Evolutionary conservation across 768 basidiomycete species (phyloP), one percentile per base, ranked within the genome.

Genomic region (Tulasnella calospora): DNA sequence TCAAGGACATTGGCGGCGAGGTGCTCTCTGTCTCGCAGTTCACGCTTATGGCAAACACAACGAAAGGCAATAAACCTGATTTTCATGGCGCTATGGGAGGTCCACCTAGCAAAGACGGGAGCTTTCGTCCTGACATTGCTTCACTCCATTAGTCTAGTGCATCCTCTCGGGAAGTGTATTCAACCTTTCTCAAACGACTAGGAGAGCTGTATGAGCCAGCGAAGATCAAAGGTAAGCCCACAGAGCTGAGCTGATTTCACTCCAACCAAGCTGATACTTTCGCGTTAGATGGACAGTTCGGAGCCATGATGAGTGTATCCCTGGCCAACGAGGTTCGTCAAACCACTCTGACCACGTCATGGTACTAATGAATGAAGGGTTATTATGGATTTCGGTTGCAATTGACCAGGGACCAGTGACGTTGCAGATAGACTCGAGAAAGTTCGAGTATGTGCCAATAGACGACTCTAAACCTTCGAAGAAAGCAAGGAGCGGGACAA

Each of bases 11-110:
- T 33, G 89, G 89, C 33, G 96, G 95, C 67, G 95, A 97, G 74
- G 88, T 99, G 17, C 89, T 99, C 5, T 98, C 96, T 81, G 95
- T 96, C 21, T 96, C 96, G 0, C 97, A 99, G 81, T 97, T 98
- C 83, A 96, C 96, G 1, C 87, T 99, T 36, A 84, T 96, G 82
- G 93, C 95, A 33, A 92, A 92, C 79, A 95, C 94, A 23, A 87
- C 88, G 74, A 98, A 98, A 84, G 95, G 95, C 36, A 93, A 87
- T 83, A 95, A 96, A 82, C 93, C 93, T 19, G 95, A 98, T 84
- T 98, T 98, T 81, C 96, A 96, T 84, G 89, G 89, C 27, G 93
- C 96, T 8, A 98, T 98, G 95, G 95, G 95, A 77, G 27, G 89
- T 35, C 72, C 33, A 61, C 23, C 5, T 35, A 27, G 27, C 41